Evolutionary conservation across 306 rosid species (phyloP).

Genomic region (Glycine latifolia): DNA sequence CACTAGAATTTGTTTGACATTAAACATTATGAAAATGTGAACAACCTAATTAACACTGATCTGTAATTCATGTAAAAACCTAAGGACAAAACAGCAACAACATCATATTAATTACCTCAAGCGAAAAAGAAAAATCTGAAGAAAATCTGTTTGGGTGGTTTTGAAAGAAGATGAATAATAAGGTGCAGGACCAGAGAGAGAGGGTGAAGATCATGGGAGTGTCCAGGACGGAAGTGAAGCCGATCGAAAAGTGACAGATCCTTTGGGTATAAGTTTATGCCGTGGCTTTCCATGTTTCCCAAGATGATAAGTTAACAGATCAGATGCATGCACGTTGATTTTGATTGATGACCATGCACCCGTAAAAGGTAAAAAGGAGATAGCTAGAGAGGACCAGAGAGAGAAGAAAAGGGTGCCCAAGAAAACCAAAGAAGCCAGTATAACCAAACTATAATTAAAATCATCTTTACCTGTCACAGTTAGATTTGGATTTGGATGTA

Average conservation of each 20-base stretch:
- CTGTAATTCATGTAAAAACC: neutral
- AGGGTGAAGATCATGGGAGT: conserved; percentile 27
- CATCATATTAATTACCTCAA: neutral
- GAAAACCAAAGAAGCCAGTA: no score
- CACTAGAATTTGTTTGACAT: no score
- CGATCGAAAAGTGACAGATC: conserved; percentile 43
- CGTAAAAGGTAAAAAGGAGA: conserved; percentile 3
- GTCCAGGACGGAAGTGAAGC: neutral
- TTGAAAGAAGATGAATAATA: neutral
- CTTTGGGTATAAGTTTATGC: conserved; percentile 17
- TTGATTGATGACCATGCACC: conserved; percentile 45
- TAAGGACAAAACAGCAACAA: neutral
- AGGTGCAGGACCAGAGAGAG: conserved; percentile 49
- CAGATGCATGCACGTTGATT: conserved; percentile 48
- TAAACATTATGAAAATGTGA: no score
- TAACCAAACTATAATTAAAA: neutral
- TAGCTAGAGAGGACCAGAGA: conserved; percentile 42
- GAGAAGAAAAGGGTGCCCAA: neutral
- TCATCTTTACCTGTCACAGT: neutral
- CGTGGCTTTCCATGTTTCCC: conserved; percentile 45
- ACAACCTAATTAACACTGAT: no score
- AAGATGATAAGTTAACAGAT: conserved; percentile 43
- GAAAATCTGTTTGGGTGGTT: neutral
- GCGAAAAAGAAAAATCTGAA: neutral
- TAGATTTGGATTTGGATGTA: neutral